Conservation (phyloP, 2,329 filamentous ascomycete genomes). For the Xylariales sp. region DNA sequence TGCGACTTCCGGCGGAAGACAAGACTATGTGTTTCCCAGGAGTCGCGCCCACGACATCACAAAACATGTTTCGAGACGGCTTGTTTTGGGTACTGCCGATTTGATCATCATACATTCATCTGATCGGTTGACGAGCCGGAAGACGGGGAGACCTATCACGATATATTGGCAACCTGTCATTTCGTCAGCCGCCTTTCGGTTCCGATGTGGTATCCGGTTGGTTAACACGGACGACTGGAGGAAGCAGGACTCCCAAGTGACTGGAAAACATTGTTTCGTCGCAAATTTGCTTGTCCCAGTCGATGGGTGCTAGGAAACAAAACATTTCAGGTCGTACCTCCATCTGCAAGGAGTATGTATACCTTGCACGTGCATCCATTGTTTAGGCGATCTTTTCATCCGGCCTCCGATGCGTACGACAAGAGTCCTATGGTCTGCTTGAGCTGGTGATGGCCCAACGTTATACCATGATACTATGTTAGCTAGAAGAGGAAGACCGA, state of each 20-base stretch:
- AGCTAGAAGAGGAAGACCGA: no score
- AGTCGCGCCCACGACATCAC: background rate
- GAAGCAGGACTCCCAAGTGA: background rate
- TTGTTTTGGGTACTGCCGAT: background rate
- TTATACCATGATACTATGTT: no score
- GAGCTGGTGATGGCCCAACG: no score
- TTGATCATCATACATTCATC: background rate
- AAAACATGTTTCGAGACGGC: background rate
- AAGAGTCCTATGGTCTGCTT: no score
- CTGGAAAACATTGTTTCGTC: background rate
- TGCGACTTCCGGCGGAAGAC: background rate
- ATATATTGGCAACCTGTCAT: no score
- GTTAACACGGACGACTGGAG: background rate
- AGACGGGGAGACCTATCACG: no score
- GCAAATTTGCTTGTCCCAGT: background rate
- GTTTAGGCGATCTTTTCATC: no score
- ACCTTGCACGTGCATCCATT: background rate
- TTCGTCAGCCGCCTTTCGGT: no score
- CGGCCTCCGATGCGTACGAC: no score
- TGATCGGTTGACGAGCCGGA: background rate
- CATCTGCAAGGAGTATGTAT: background rate
- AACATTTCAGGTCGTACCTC: background rate
- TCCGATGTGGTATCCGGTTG: background rate
- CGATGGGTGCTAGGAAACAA: background rate
- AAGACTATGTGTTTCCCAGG: background rate